Base-by-base conservation (phyloP, 2,329 filamentous ascomycete species). In the Coniochaeta ligniaria region DNA sequence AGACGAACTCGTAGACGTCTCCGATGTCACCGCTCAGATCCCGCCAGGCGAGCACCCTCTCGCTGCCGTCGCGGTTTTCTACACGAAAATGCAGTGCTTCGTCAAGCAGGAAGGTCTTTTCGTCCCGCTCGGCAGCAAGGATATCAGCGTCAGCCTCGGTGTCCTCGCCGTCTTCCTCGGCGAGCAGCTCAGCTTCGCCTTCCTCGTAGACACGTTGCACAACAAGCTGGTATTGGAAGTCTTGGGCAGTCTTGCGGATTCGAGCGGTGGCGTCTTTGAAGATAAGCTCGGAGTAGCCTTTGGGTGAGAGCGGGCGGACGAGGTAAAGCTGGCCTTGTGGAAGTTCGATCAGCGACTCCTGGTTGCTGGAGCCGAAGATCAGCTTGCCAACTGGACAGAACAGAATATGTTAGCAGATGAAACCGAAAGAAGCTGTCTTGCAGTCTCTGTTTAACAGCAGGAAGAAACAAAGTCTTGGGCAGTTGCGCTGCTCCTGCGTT, bases 1-100 rank as follows among this genome's bases (percentile, higher is more conserved):
- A 98, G 65, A 99, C 90, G 72, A 98, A 99, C 74, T 99, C 94
- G 82, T 91, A 99, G n/a, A 98, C 83, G 74, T 99, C 95, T 59
- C 92, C 94, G 35, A 86, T 83, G 79, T 99, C 95, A 60, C 95
- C 95, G 68, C 92, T 97, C 63, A 98, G 78, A 71, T 99, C 95
- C 66, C 90, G 88, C 95, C 95, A 99, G 62, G 94, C 94, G 65
- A 99, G 83, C 9, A 98, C 87, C 70, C 90, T 91, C 67, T 96
- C 90, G 24, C 90, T 90, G 41, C 86, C 87, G 64, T 92, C 86
- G 65, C 93, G 84, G 64, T 89, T 84, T 72, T 96, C 91, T 14
- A 58, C 38, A 16, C 56, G 35, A 20, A 58, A 58, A 20, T 58
- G 56, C 56, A 58, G 38, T 31, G 56, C 56, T 31, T 58, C 56